Base-by-base conservation (phyloP, 2,329 filamentous ascomycete genomes). In the Exophiala oligosperma region DNA sequence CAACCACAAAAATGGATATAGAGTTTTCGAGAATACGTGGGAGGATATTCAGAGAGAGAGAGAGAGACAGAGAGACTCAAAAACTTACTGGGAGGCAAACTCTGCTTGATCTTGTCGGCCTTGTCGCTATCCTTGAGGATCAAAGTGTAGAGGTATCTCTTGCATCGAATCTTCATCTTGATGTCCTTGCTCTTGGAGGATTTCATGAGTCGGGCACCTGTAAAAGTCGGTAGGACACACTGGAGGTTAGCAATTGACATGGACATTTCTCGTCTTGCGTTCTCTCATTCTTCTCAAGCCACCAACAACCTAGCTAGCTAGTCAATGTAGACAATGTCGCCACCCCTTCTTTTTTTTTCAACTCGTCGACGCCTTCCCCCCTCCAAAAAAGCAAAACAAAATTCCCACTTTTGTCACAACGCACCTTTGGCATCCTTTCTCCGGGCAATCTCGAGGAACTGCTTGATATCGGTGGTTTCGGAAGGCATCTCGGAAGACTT, bases 91-190 rank as follows among this genome's bases (percentile, higher is more conserved):
- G 94, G 95, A 74, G 94, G 95, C 68, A 99, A 85, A 78, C 87
- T 92, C 87, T 97, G 93, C 92, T 97, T 97, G 71, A 99, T 88
- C 90, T 99, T 99, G 84, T 97, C 94, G 80, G 93, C 95, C 91
- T 97, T 97, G 78, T 97, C 94, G 75, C 87, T 86, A 83, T 99
- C 94, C 88, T 96, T 97, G 74, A 99, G 88, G 77, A 96, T 90
- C 72, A 99, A 88, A 71, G 94, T 97, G 90, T 99, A 99, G 71
- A 99, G 85, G 85, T 94, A 88, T 75, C 88, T 87, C 78, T 91
- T 85, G 89, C 94, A 97, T 80, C 94, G 91, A 86, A 99, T 93
- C 91, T 99, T 99, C 92, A 99, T 97, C 90, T 99, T 99, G 88
- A 94, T 92, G 40, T 65, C 58, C 63, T 88, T 85, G 75, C 83